Conservation (phyloP, 176 grass and related monocot species). For the Hsuehochloa calcarea region DNA sequence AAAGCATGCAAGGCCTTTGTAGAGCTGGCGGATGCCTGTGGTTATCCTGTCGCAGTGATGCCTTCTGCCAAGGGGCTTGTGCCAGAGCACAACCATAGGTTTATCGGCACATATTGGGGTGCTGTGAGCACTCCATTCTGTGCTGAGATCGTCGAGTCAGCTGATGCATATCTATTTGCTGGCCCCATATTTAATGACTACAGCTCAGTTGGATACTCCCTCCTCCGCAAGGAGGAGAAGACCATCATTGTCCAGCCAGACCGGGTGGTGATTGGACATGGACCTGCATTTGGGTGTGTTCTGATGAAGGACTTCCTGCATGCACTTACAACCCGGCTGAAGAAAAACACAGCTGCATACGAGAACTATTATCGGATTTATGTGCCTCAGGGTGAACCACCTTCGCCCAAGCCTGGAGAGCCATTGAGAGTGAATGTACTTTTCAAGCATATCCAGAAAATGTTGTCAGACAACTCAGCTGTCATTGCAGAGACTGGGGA, state of each 20-base stretch:
- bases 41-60: conserved; percentile 42
- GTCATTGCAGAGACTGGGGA: conserved; percentile 58
- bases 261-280: conserved; percentile 45
- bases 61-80: conserved; percentile 63
- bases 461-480: conserved; percentile 44
- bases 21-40: conserved; percentile 47
- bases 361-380: conserved; percentile 49
- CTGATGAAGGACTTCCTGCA: conserved; percentile 55
- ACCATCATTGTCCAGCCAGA: conserved; percentile 52
- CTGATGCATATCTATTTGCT: conserved; percentile 60
- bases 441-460: conserved; percentile 48
- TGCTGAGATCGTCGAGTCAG: conserved; percentile 55
- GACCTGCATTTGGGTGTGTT: conserved; percentile 63
- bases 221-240: conserved; percentile 54
- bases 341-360: conserved; percentile 44
- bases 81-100: conserved; percentile 44
- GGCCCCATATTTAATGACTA: conserved; percentile 63
- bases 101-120: conserved; percentile 64
- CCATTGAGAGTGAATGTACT: conserved; percentile 57
- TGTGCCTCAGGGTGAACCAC: conserved; percentile 48
- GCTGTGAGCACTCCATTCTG: conserved; percentile 56
- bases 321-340: conserved; percentile 36
- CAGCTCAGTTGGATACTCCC: conserved; percentile 60
- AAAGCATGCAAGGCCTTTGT: conserved; percentile 50
- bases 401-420: conserved; percentile 28